Evolutionary conservation across 805 yeast species (phyloP).

Genomic region (Pichia thaimueangensis): DNA sequence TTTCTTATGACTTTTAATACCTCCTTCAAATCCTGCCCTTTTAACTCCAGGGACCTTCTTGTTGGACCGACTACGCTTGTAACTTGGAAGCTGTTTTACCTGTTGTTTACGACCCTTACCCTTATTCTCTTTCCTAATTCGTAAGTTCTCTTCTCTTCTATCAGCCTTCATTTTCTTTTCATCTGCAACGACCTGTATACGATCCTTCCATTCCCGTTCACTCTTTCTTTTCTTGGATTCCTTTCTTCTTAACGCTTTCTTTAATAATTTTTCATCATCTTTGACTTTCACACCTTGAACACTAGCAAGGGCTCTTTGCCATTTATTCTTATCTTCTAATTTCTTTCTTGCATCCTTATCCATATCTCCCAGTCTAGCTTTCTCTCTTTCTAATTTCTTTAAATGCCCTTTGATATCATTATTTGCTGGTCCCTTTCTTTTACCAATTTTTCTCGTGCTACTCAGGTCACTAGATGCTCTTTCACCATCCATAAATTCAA

Average conservation of each 20-base stretch:
- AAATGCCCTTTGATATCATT: constrained; percentile 83
- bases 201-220: constrained; percentile 87
- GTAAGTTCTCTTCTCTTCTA: constrained; percentile 88
- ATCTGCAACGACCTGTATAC: constrained; percentile 73
- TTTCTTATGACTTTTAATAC: constrained; percentile 21
- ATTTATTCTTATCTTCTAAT: constrained; percentile 64
- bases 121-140: constrained; percentile 78
- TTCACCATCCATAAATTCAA: constrained; percentile 76
- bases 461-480: constrained; percentile 68
- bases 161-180: constrained; percentile 69
- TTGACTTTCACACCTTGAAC: constrained; percentile 85
- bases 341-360: constrained; percentile 56
- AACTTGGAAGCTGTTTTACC: constrained; percentile 58
- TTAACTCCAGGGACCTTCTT: constrained; percentile 13
- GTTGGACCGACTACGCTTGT: constrained; percentile 41
- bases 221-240: constrained; percentile 79
- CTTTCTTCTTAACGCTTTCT: constrained; percentile 78
- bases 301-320: constrained; percentile 79
- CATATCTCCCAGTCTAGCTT: constrained; percentile 51
- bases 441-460: constrained; percentile 50
- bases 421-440: constrained; percentile 76
- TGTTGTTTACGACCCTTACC: constrained; percentile 73
- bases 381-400: constrained; percentile 65
- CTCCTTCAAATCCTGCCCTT: constrained; percentile 86
- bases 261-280: constrained; percentile 84